Base-by-base conservation (phyloP, 768 basidiomycete species). In the Saitozyma podzolica region DNA sequence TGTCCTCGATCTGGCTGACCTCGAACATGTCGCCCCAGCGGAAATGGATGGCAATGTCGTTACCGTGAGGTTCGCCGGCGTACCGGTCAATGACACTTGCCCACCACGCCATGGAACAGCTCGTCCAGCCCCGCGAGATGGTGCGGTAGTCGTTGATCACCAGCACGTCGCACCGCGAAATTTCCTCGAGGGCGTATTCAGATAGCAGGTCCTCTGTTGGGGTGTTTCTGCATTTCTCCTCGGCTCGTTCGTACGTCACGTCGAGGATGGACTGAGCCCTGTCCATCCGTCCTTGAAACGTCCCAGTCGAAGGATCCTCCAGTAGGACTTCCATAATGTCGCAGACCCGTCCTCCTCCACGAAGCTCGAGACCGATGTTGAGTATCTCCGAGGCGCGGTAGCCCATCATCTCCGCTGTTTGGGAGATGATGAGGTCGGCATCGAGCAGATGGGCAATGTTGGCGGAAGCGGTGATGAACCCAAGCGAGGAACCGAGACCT, bases 21-120 rank as follows among this genome's bases (percentile, higher is more conserved):
- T 56, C 39, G 54, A 45, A 55, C 61, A 62, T 62, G 61, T 62
- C 61, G 17, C 61, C 61, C 61, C 61, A 62, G 56, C 61, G 40
- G 37, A 55, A 62, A 13, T 62, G 61, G 20, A 62, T 62, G 17
- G 61, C 61, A n/a, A 62, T 39, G 61, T 62, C 61, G 55, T 62
- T 62, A 17, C 61, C 61, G 43, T 56, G 45, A 7, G 61, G 42
- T 19, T 19, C 42, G 29, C 54, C 54, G 16, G 41, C 43, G 61
- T 62, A 62, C 29, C 29, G 61, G 40, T 56, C 55, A 54, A 62
- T 62, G 6, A 39, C 49, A 10, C 19, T 7, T 8, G 29, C 37
- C 50, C 50, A 50, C 50, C 50, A 50, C 10, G 4, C 50, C 50
- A 19, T 17, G 2, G 50, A 50, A 13, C 50, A 50, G 4, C 4